Evolutionary conservation across 106 monocot species (phyloP).

Genomic region (Dendrobium nobile): DNA sequence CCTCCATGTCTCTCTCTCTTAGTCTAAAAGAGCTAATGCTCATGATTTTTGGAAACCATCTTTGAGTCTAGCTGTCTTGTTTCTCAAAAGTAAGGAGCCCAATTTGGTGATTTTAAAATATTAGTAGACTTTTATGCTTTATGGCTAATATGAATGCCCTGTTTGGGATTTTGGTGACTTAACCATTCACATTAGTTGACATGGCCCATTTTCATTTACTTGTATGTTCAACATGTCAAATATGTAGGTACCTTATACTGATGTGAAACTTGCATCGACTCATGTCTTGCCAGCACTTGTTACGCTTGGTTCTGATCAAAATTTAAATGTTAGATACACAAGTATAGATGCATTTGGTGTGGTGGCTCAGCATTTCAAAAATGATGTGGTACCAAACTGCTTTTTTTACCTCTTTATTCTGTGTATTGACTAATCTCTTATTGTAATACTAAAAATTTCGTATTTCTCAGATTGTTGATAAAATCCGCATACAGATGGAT

Average conservation of each 20-base stretch:
- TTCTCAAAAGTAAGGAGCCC: neutral
- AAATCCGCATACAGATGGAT: slow-evolving; percentile 97
- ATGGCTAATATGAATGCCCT: neutral
- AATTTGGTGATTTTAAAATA: neutral
- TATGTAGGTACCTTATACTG: slow-evolving; percentile 76
- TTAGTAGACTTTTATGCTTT: neutral
- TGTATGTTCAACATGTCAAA: neutral
- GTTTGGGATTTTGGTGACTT: neutral
- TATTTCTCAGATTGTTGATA: slow-evolving; percentile 73
- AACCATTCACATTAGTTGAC: neutral
- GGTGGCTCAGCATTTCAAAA: slow-evolving; percentile 95
- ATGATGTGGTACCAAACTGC: slow-evolving; percentile 59
- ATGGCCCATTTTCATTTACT: neutral
- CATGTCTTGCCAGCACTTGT: slow-evolving; percentile 93
- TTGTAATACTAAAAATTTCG: slow-evolving; percentile 2
- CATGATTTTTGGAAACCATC: too few species aligned
- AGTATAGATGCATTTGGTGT: slow-evolving; percentile 95
- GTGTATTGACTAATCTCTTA: neutral
- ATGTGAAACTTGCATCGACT: slow-evolving; percentile 85
- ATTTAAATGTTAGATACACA: slow-evolving; percentile 89
- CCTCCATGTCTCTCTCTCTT: too few species aligned
- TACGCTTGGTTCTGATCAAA: slow-evolving; percentile 96
- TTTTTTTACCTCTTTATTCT: slow-evolving; percentile 1
- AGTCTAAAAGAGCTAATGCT: too few species aligned
- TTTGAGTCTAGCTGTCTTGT: too few species aligned